Evolutionary conservation across 495 filamentous ascomycete species (phyloP).

Genomic region (Astrocystis sublimbata): DNA sequence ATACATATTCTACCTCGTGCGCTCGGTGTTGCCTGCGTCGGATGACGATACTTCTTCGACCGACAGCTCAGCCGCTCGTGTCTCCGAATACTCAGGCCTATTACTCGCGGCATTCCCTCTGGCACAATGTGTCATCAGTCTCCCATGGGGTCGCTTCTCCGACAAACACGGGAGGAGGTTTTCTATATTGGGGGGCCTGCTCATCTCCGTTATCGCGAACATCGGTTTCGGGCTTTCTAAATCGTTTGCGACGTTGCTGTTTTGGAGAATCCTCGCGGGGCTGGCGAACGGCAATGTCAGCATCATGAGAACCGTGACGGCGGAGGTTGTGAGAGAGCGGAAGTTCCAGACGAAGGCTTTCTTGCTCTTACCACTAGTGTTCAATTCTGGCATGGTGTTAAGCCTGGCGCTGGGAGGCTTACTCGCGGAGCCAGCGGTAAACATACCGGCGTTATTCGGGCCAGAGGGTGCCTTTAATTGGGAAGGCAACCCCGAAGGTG

Average conservation of each 20-base stretch:
- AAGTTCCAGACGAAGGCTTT: conserved; percentile 75
- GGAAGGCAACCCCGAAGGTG: conserved; percentile 29
- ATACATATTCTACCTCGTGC: conserved; percentile 60
- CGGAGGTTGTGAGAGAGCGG: conserved; percentile 65
- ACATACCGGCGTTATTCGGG: conserved; percentile 67
- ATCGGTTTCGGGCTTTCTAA: conserved; percentile 72
- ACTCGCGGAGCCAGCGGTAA: conserved; percentile 69
- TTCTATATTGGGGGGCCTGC: conserved; percentile 68
- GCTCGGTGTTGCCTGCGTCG: conserved; percentile 43
- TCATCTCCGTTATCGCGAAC: conserved; percentile 67
- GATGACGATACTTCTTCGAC: conserved; percentile 29
- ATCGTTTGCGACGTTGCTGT: conserved; percentile 67
- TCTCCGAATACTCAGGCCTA: conserved; percentile 60
- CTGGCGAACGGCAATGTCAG: conserved; percentile 77
- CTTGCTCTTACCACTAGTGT: conserved; percentile 76
- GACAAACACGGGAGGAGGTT: conserved; percentile 73
- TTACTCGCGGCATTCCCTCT: conserved; percentile 75
- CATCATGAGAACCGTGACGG: conserved; percentile 78
- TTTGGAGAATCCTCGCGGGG: conserved; percentile 68
- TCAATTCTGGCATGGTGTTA: conserved; percentile 69
- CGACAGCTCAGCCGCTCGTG: conserved; percentile 25
- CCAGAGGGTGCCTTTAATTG: conserved; percentile 40
- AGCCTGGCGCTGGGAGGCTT: conserved; percentile 61
- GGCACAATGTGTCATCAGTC: conserved; percentile 69
- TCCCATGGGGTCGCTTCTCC: conserved; percentile 74